These are phyloP conservation scores for Clarireedia sp. DNA, from an alignment of 2,329 filamentous ascomycete species.

Conservation along the genomic window DNA sequence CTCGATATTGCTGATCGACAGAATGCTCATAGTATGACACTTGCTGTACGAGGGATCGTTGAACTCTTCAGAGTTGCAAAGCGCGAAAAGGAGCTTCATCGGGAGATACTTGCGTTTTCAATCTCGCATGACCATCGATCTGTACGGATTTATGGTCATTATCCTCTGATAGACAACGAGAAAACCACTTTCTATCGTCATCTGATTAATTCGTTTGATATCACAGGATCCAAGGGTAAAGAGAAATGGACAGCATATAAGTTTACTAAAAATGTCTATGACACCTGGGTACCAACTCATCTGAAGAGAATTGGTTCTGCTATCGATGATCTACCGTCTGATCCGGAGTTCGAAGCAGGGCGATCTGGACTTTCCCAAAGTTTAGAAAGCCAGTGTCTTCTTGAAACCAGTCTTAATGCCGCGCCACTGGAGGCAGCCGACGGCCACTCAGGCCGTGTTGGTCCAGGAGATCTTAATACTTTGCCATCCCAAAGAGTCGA, in stretches of 20 bases:
- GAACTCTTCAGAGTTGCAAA: constrained; percentile 22
- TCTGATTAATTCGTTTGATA: constrained; percentile 23
- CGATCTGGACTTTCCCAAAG: too few relatives aligned
- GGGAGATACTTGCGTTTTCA: constrained; percentile 36
- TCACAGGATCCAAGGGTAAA: constrained; percentile 21
- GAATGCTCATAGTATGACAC: constrained; percentile 34
- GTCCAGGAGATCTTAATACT: too few relatives aligned
- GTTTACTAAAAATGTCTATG: constrained; percentile 27
- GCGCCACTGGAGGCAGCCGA: too few relatives aligned
- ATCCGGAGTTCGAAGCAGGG: too few relatives aligned
- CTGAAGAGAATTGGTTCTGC: constrained; percentile 24
- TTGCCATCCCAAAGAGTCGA: too few relatives aligned
- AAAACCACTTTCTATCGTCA: constrained; percentile 25
- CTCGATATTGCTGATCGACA: constrained; percentile 32
- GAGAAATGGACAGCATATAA: constrained; percentile 23
- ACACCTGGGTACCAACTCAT: constrained; percentile 27
- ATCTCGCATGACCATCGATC: constrained; percentile 10
- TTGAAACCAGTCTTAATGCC: too few relatives aligned
- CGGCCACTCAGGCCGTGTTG: too few relatives aligned
- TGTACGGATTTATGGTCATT: constrained; percentile 30
- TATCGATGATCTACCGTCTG: too few relatives aligned
- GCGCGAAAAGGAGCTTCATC: constrained; percentile 17
- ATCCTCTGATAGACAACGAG: constrained; percentile 19
- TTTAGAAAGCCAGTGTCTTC: too few relatives aligned
- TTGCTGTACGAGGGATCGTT: constrained; percentile 30